These are phyloP conservation scores for Inga leiocalycina DNA, from an alignment of 306 rosid genomes.

Conservation along the genomic window DNA sequence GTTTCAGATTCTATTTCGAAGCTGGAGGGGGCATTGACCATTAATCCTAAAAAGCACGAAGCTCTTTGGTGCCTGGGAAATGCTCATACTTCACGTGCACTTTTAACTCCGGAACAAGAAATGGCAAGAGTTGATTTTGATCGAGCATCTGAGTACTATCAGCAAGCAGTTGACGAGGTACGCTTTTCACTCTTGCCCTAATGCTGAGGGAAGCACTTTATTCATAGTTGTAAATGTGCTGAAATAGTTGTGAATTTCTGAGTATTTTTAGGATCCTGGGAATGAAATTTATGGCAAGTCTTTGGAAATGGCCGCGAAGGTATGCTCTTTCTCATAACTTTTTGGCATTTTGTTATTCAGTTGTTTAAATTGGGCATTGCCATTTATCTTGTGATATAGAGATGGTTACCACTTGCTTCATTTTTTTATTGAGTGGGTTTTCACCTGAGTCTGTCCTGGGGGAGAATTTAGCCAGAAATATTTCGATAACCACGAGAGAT, in stretches of 20 bases:
- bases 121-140: slow-evolving; percentile 56
- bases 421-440: not conserved
- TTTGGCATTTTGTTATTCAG: not conserved
- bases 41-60: slow-evolving; percentile 63
- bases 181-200: not conserved
- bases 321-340: slow-evolving; percentile 28
- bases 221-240: not conserved
- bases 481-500: not conserved
- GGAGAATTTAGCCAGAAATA: not conserved
- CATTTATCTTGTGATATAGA: not conserved
- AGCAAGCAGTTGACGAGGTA: slow-evolving; percentile 62
- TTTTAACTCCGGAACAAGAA: slow-evolving; percentile 51
- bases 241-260: not conserved
- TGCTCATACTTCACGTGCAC: slow-evolving; percentile 56
- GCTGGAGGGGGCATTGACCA: slow-evolving; percentile 61
- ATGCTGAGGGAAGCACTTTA: not conserved
- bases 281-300: slow-evolving; percentile 60
- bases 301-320: slow-evolving; percentile 68
- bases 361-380: not conserved
- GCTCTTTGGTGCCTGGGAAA: slow-evolving; percentile 74
- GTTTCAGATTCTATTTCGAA: slow-evolving; percentile 53
- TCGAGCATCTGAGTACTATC: slow-evolving; percentile 44
- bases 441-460: not conserved
- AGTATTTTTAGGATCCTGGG: slow-evolving; percentile 48
- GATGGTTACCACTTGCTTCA: not conserved